Evolutionary conservation across 2,329 filamentous ascomycete species (phyloP).

Genomic region (Cladosporium sp.): DNA sequence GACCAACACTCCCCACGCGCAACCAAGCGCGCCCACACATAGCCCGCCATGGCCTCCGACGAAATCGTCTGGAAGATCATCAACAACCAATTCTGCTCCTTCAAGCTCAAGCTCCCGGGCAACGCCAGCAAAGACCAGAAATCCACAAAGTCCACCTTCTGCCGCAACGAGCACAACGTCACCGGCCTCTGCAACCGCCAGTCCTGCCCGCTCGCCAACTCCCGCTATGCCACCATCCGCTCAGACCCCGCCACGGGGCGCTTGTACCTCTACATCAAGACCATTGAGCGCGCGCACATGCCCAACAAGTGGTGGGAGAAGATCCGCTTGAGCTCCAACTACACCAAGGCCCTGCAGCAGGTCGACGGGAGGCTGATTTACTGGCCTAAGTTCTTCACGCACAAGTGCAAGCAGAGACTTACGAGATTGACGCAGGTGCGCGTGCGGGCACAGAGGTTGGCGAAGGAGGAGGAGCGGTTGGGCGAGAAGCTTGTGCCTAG

Average conservation of each 20-base stretch:
- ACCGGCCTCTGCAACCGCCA: slow-evolving; percentile 76
- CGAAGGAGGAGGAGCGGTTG: slow-evolving; percentile 83
- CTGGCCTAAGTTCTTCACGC: slow-evolving; percentile 89
- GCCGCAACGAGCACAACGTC: slow-evolving; percentile 70
- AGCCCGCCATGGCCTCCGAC: slow-evolving; percentile 72
- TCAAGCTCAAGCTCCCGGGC: slow-evolving; percentile 72
- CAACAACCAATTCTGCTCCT: slow-evolving; percentile 91
- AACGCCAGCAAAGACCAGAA: slow-evolving; percentile 51
- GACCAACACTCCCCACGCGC: background rate
- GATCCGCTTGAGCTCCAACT: slow-evolving; percentile 87
- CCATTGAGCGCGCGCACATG: slow-evolving; percentile 81
- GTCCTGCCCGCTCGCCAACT: slow-evolving; percentile 87
- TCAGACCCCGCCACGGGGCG: slow-evolving; percentile 76
- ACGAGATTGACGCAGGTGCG: slow-evolving; percentile 90
- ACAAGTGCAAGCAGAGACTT: slow-evolving; percentile 95
- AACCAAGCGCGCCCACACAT: background rate
- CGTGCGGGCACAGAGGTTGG: slow-evolving; percentile 73
- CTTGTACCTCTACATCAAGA: slow-evolving; percentile 97
- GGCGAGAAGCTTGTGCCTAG: slow-evolving; percentile 87
- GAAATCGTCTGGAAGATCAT: slow-evolving; percentile 98
- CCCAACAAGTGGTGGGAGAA: slow-evolving; percentile 93
- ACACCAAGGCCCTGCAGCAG: slow-evolving; percentile 82
- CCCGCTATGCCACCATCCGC: slow-evolving; percentile 87
- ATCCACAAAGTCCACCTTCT: slow-evolving; percentile 86
- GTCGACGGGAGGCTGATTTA: slow-evolving; percentile 85